These are phyloP conservation scores for Trebouxia sp. DNA, from an alignment of 139 green algal species.

Conservation along the genomic window DNA sequence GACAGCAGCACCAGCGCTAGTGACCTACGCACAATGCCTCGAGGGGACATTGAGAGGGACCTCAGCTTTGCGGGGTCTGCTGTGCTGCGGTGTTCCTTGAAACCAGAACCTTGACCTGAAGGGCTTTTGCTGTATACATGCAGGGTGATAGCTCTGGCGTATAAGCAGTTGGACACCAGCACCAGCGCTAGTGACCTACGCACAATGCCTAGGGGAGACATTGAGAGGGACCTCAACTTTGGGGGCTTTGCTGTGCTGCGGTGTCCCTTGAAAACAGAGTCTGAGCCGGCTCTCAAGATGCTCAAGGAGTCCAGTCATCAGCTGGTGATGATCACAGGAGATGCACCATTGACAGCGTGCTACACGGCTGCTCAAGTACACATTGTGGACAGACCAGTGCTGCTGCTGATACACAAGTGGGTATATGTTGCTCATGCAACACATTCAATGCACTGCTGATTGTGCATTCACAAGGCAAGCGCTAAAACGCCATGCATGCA, in stretches of 20 bases:
- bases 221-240: conserved; percentile 71
- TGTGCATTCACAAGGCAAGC: neutral
- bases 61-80: conserved; percentile 81
- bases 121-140: neutral
- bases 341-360: conserved; percentile 89
- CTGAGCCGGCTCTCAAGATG: conserved; percentile 70
- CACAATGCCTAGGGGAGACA: conserved; percentile 54
- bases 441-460: too few relatives aligned
- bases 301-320: conserved; percentile 80
- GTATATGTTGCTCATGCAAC: neutral
- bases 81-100: conserved; percentile 84
- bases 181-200: conserved; percentile 53
- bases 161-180: conserved; percentile 56
- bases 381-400: conserved; percentile 80
- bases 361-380: conserved; percentile 81
- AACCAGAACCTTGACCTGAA: conserved; percentile 51
- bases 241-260: conserved; percentile 87
- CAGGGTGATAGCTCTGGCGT: conserved; percentile 91
- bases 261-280: conserved; percentile 87
- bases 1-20: conserved; percentile 43
- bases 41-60: conserved; percentile 67
- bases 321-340: conserved; percentile 94
- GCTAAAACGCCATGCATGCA: too few relatives aligned
- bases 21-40: conserved; percentile 54
- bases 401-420: conserved; percentile 64